Percentiles rank a stretch among this genome's conserved stretches.
These are phyloP conservation scores for Ochetophila trinervis DNA, from an alignment of 306 rosid species.

Conservation along the genomic window DNA sequence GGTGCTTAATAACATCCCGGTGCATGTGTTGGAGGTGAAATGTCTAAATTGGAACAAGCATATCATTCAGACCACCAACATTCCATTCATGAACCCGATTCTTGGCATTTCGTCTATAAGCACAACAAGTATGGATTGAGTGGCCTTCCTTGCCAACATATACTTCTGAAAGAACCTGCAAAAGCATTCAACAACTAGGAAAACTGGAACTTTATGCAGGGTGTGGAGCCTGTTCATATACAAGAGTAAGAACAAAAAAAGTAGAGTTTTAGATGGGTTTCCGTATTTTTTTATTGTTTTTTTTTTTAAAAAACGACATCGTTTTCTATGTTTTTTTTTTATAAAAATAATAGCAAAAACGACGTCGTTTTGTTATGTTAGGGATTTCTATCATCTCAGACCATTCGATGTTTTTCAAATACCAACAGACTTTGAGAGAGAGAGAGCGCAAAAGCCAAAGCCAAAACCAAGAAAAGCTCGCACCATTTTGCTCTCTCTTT, in stretches of 20 bases:
- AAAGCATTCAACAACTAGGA: constrained; percentile 11
- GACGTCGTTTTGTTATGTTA: too few relatives aligned
- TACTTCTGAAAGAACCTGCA: constrained; percentile 76
- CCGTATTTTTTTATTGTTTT: too few relatives aligned
- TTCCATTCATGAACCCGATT: constrained; percentile 71
- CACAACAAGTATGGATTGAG: constrained; percentile 65
- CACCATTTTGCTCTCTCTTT: background rate
- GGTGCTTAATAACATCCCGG: constrained; percentile 65
- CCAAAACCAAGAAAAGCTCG: too few relatives aligned
- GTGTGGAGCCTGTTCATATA: background rate
- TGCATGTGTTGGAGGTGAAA: constrained; percentile 67
- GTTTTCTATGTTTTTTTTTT: too few relatives aligned
- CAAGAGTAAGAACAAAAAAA: background rate
- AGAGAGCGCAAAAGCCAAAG: too few relatives aligned
- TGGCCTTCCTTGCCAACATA: constrained; percentile 69
- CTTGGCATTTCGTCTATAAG: constrained; percentile 57
- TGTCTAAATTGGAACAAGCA: constrained; percentile 71
- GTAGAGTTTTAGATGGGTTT: too few relatives aligned
- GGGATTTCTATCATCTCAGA: too few relatives aligned
- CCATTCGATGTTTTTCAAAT: too few relatives aligned
- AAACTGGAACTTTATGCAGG: background rate
- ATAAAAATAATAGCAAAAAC: too few relatives aligned
- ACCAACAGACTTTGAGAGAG: too few relatives aligned
- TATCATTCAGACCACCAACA: constrained; percentile 56
- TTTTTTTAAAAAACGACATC: too few relatives aligned